These are phyloP conservation scores for Cercospora janseana DNA, from an alignment of 2,329 filamentous ascomycete species.

Conservation along the genomic window DNA sequence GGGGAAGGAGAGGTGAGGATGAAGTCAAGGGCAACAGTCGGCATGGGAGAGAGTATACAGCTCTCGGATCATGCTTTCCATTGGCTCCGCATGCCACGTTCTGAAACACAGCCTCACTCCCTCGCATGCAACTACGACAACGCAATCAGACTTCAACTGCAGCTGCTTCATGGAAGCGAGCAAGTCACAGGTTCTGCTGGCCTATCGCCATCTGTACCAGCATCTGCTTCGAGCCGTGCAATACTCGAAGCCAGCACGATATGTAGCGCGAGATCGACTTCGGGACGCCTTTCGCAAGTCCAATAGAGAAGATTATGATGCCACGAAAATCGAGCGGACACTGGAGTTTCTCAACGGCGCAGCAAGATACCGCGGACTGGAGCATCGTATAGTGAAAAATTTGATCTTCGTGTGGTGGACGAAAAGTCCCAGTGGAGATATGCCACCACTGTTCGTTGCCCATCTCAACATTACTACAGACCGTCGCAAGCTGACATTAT, in stretches of 20 bases:
- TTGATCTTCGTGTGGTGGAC: slow-evolving; percentile 45
- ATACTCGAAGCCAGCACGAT: slow-evolving; percentile 67
- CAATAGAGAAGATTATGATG: slow-evolving; percentile 48
- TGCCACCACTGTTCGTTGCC: slow-evolving; percentile 1
- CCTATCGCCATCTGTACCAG: slow-evolving; percentile 68
- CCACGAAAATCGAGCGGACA: slow-evolving; percentile 60
- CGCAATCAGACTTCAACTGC: not conserved
- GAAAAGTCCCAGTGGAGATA: slow-evolving; percentile 5
- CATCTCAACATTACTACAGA: not conserved
- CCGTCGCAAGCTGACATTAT: not conserved
- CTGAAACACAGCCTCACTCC: not conserved
- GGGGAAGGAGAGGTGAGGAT: not conserved
- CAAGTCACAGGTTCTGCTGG: slow-evolving; percentile 22
- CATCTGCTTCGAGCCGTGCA: slow-evolving; percentile 67
- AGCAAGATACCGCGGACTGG: slow-evolving; percentile 60
- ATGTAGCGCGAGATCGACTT: slow-evolving; percentile 54
- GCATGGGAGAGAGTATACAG: not conserved
- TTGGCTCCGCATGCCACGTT: slow-evolving; percentile 1
- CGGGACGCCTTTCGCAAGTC: slow-evolving; percentile 58
- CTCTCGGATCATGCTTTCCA: not conserved
- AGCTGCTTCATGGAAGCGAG: slow-evolving; percentile 16
- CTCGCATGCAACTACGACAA: not conserved
- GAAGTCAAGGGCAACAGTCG: not conserved
- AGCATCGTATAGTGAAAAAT: slow-evolving; percentile 71
- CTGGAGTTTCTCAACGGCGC: slow-evolving; percentile 69